Percentiles rank a stretch among this genome's conserved stretches.
Conservation (phyloP, 345 rosid species). For the Pistacia atlantica region DNA sequence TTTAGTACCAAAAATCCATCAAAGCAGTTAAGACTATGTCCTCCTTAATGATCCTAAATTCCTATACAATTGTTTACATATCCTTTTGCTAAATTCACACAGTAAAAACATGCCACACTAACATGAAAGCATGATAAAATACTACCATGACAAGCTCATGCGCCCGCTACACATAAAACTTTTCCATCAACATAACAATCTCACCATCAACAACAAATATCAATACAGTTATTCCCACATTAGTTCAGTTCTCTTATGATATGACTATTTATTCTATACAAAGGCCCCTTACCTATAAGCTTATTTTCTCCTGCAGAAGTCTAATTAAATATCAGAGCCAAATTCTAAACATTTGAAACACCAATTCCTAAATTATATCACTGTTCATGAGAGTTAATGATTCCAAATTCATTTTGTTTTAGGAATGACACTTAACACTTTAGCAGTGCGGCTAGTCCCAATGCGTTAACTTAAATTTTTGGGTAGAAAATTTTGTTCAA, state of each 20-base stretch:
- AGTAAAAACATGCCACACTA: background rate
- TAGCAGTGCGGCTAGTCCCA: too few species aligned
- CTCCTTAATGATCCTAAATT: slow-evolving; percentile 1
- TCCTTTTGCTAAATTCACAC: background rate
- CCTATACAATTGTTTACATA: background rate
- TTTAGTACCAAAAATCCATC: background rate
- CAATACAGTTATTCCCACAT: background rate
- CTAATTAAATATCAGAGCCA: background rate
- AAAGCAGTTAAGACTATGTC: background rate
- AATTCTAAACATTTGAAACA: background rate
- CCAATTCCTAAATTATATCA: too few species aligned
- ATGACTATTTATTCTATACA: background rate
- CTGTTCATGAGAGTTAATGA: background rate
- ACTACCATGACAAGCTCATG: too few species aligned
- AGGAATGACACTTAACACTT: too few species aligned
- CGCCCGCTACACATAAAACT: background rate
- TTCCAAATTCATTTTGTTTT: too few species aligned
- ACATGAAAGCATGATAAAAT: background rate
- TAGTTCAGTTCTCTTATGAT: background rate
- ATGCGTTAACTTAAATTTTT: background rate
- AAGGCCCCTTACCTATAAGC: background rate
- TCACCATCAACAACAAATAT: background rate
- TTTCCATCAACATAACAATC: background rate
- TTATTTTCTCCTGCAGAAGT: too few species aligned
- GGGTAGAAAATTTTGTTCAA: background rate